Evolutionary conservation across 257 asterid species (phyloP), one percentile per base, ranked within the genome.

Genomic region (Plectranthus barbatus): DNA sequence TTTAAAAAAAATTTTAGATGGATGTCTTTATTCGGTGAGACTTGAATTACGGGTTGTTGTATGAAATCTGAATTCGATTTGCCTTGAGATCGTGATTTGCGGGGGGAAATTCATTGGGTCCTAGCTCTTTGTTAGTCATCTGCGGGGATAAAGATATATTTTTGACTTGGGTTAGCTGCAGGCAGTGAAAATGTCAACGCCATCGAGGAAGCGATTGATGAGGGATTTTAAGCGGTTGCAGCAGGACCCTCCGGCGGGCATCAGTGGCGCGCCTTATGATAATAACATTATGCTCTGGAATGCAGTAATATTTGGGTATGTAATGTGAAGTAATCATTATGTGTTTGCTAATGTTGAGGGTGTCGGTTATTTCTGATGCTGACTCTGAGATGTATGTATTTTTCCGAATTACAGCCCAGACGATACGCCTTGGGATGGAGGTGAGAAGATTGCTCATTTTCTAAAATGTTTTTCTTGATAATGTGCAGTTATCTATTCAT

Each of bases 361-460:
- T 57, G 39, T 65, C 68, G 83, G 7, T 31, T 31, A 6, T 31
- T 1, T 4, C 6, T 31, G 7, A 31, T 31, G 36, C 6, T 31
- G 36, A 31, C 5, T 2, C 2, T 26, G 31, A 26, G 2, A 26
- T 2, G 7, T 31, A 4, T 31, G 36, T 31, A 31, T 31, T 1
- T 31, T 31, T 31, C 36, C 5, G 36, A 4, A 31, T 31, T 31
- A 4, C 84, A 85, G 94, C 65, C 94, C 94, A 45, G 94, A 87
- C 76, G 95, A 87, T 76, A 84, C 95, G 33, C 88, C 91, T 51
- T 87, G 95, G 95, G 95, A 87, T 74, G 95, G 88, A 80, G 95
- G 95, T 87, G 70, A 79, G 87, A 26, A 52, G 40, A 36, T 57
- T 69, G 20, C 19, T 66, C 31, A 12, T 13, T 31, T 2, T n/a